Conservation (phyloP, 192 early-diverging fungal species). For the Phlyctochytrium arcticum region DNA sequence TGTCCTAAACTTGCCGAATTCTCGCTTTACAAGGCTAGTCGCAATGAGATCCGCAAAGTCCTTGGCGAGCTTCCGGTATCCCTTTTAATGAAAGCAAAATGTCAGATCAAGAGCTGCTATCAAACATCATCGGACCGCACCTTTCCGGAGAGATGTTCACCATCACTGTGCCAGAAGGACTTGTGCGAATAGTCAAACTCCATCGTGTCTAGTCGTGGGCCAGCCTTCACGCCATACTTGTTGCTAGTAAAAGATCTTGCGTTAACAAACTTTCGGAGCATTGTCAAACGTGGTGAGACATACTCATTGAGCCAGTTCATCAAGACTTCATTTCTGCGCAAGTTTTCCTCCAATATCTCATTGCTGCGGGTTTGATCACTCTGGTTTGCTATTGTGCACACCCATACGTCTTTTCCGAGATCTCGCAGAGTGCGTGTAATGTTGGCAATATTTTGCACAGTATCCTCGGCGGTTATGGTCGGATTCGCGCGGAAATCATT, state of each 20-base stretch:
- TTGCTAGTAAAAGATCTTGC: constrained; percentile 2
- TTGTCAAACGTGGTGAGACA: background rate
- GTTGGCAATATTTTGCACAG: constrained; percentile 33
- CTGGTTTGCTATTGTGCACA: constrained; percentile 31
- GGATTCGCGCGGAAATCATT: constrained; percentile 25
- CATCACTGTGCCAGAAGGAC: background rate
- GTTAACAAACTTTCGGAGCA: background rate
- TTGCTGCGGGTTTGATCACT: constrained; percentile 19
- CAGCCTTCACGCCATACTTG: constrained; percentile 11
- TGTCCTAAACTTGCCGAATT: constrained; percentile 28
- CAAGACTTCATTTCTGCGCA: constrained; percentile 25
- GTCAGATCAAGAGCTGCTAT: background rate
- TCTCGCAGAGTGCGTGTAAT: constrained; percentile 25
- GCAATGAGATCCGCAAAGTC: constrained; percentile 38
- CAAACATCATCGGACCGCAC: background rate
- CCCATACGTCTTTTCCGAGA: constrained; percentile 36
- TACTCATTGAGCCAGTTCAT: constrained; percentile 24
- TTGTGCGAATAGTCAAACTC: constrained; percentile 20
- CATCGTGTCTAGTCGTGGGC: constrained; percentile 22
- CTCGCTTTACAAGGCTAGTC: constrained; percentile 33
- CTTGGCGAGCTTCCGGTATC: constrained; percentile 41
- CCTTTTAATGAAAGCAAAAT: constrained; percentile 20
- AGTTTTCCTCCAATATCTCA: constrained; percentile 11
- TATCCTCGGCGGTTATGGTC: constrained; percentile 30
- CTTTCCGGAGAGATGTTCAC: constrained; percentile 18